Base-by-base conservation (phyloP, 495 filamentous ascomycete genomes). In the Tuber melanosporum region DNA sequence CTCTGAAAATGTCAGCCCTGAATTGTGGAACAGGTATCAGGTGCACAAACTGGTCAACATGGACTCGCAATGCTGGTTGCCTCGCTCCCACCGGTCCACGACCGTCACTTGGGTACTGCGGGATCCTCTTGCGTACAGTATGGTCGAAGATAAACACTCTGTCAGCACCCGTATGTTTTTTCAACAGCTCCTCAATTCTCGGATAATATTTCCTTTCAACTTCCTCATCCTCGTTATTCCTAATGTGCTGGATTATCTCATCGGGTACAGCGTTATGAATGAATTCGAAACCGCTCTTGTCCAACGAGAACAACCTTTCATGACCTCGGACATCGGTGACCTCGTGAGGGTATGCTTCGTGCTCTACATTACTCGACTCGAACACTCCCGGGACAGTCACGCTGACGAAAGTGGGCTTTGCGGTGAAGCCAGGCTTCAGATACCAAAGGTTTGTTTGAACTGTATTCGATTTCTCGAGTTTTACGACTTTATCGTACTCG, bases 281-380 rank as follows among this genome's bases (percentile, higher is more conserved):
- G 46, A 73, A 44, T 36, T 73, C 71, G 46, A 73, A 46, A 17
- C 71, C 71, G 26, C 43, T 73, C 46, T 47, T 73, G 46, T 73
- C 71, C 43, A 73, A 73, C 43, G 71, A 43, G 41, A 73, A 73
- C n/a, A 73, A 12, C 17, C n/a, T 9, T n/a, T 73, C 43, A 26
- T 73, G 71, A 4, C 43, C 71, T 32, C 71, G 71, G 20, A 73
- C 36, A 47, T 73, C 22, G 19, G 71, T 47, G 46, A 47, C 9
- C 57, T 36, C 26, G 57, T 36, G 57, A 19, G 12, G 57, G 57
- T 62, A 62, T 14, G 57, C 57, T 36, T 66, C 57, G 57, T 66
- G 57, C 32, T 66, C 57, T 26, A 66, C 26, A 66, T 66, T 66
- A 26, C 57, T 66, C 26, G 57, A 36, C 36, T 66, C 57, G 14